These are phyloP conservation scores for Claviceps sp. DNA, from an alignment of 2,329 filamentous ascomycete genomes.

Conservation along the genomic window DNA sequence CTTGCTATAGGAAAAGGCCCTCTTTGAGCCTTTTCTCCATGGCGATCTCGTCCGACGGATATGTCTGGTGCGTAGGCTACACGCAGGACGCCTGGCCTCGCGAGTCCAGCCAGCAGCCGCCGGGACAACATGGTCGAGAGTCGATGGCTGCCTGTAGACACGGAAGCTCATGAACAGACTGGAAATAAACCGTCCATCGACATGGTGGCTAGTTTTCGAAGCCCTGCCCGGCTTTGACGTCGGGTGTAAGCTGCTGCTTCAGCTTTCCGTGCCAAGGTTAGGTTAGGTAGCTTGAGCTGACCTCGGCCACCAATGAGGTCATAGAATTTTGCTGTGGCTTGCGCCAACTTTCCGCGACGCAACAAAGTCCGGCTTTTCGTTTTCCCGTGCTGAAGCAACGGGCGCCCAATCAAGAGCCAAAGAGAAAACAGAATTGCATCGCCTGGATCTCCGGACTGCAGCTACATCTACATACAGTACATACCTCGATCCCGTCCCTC, in stretches of 20 bases:
- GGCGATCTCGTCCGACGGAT: background rate
- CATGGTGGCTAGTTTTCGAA: background rate
- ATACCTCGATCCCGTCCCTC: too few species aligned
- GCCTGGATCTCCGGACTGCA: too few species aligned
- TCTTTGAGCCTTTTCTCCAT: background rate
- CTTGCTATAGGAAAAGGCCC: background rate
- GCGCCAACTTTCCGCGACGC: background rate
- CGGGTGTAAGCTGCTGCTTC: background rate
- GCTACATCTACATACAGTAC: too few species aligned
- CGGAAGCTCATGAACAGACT: background rate
- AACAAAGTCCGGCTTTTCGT: background rate
- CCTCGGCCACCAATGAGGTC: slow-evolving; percentile 9
- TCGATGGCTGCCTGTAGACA: background rate
- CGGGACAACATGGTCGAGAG: slow-evolving; percentile 15
- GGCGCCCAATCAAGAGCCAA: background rate
- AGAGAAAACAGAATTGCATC: background rate
- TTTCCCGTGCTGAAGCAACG: background rate
- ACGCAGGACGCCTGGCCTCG: background rate
- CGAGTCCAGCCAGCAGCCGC: slow-evolving; percentile 11
- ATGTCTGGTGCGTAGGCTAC: background rate
- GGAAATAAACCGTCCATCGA: background rate
- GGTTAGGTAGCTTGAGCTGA: background rate
- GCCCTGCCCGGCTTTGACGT: background rate
- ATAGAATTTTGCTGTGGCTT: slow-evolving; percentile 1
- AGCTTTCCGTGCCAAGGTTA: background rate